Base-by-base conservation (phyloP, 441 rosid species). In the Erysimum pusillum region DNA sequence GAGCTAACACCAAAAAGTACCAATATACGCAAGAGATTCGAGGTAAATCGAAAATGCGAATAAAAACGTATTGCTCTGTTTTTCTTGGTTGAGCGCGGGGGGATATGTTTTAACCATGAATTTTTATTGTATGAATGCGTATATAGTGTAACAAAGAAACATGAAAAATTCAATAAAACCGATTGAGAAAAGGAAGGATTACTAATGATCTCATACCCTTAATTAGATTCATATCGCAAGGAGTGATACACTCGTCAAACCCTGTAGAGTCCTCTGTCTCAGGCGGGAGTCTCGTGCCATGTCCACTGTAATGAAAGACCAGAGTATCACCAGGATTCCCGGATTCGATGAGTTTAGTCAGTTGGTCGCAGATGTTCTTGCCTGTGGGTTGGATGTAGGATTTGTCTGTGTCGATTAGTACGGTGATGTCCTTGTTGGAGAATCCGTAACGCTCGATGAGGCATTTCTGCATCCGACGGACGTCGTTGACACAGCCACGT, bases 251-350 rank as follows among this genome's bases (percentile, higher is more conserved):
- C 75, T 94, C 97, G 58, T 91, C 98, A 77, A 77, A 94, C 34
- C 92, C 89, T 34, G 98, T 94, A 54, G 88, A 90, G 74, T 92
- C 98, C 38, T 89, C 94, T 6, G 87, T 76, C 85, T 84, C 89
- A 18, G 96, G 88, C 0, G 96, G 96, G 10, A 89, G 78, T 76
- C 98, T 88, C 7, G 97, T 91, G 58, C 97, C 97, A 54, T 92
- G 97, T 52, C 98, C 99, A 77, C 97, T 92, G 87, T 91, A 94
- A 78, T 94, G 97, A 17, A 92, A 85, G 57, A 92, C 93, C 9
- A 92, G 82, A 41, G 77, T 20, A 51, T 94, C 97, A 10, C 91
- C 93, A 0, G 87, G 62, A 46, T 82, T 44, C 0, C 91, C 97
- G 0, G 86, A 80, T 11, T 65, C 45, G 22, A 87, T 70, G 49